phyloP scores from a whole-genome alignment of 805 yeast species.

The Sugiyamaella smithiae region DNA sequence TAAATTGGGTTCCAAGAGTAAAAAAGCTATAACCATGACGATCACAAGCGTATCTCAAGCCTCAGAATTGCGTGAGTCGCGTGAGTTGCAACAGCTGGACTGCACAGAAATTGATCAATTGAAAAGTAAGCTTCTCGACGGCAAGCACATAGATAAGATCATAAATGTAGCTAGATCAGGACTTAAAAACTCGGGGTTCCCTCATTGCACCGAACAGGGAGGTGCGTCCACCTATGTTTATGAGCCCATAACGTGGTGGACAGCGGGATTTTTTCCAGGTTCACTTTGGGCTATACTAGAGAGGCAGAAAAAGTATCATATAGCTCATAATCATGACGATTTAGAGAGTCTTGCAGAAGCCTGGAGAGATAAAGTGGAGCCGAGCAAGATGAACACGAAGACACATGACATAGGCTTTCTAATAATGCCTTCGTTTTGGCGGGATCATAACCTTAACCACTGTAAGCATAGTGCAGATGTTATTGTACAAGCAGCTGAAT shows the following conservation, averaged over 20 bases:
- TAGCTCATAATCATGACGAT: not conserved
- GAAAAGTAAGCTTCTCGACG: not conserved
- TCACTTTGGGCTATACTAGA: slow-evolving; percentile 11
- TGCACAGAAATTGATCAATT: too few relatives aligned
- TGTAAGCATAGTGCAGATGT: slow-evolving; percentile 21
- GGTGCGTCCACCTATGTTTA: not conserved
- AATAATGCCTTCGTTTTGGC: slow-evolving; percentile 28
- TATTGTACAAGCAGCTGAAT: slow-evolving; percentile 29
- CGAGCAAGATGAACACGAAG: slow-evolving; percentile 18
- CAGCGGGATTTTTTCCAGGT: slow-evolving; percentile 19
- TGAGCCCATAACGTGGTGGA: slow-evolving; percentile 14
- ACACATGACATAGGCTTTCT: slow-evolving; percentile 34
- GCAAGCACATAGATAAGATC: not conserved
- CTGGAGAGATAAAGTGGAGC: slow-evolving; percentile 5
- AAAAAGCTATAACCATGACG: too few relatives aligned
- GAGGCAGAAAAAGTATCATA: slow-evolving; percentile 5
- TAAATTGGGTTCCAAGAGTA: too few relatives aligned
- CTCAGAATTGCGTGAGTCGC: too few relatives aligned
- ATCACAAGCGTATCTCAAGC: too few relatives aligned
- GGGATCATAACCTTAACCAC: slow-evolving; percentile 27
- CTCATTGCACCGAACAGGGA: slow-evolving; percentile 11
- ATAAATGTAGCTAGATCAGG: not conserved
- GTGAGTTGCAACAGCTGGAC: too few relatives aligned
- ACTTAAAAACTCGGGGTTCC: not conserved
- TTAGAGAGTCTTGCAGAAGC: not conserved